Conservation (phyloP, 1,139 yeast genomes). For the Tardiomyces blankii region DNA sequence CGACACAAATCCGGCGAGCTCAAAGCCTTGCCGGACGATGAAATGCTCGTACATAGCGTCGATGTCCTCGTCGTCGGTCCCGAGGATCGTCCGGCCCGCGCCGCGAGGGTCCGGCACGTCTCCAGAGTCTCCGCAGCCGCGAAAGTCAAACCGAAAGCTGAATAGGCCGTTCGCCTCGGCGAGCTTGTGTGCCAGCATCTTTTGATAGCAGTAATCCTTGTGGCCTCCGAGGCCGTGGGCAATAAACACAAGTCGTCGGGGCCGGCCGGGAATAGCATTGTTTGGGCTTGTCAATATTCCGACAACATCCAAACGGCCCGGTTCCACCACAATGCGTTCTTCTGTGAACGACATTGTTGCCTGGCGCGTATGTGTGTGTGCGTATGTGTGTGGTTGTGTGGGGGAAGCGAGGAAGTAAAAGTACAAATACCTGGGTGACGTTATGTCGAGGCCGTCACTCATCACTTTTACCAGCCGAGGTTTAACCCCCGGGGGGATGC, state of each 20-base stretch:
- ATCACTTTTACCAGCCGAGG: no score
- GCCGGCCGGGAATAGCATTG: conserved; percentile 16
- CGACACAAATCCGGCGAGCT: conserved; percentile 42
- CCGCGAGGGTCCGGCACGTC: conserved; percentile 32
- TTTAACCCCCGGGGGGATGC: no score
- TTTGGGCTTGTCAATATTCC: conserved; percentile 12
- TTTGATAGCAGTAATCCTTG: conserved; percentile 68
- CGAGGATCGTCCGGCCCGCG: conserved; percentile 41
- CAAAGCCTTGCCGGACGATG: conserved; percentile 29
- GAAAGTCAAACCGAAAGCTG: conserved; percentile 68
- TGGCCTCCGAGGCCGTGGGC: conserved; percentile 82
- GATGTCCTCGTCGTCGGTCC: conserved; percentile 59
- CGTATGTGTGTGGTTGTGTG: neutral
- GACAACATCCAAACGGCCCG: conserved; percentile 5
- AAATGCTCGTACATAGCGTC: conserved; percentile 24
- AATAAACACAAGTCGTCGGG: conserved; percentile 34
- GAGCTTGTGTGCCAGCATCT: conserved; percentile 46
- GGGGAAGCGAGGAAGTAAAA: no score
- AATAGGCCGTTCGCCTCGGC: conserved; percentile 50
- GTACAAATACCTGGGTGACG: no score
- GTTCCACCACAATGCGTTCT: neutral
- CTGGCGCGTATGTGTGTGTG: neutral
- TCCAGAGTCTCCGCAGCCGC: conserved; percentile 75
- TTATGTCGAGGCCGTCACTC: no score
- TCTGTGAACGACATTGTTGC: neutral